Percentiles rank a stretch among this genome's conserved stretches.
These are phyloP conservation scores for Wallacemonas collosoma DNA, from an alignment of 208 protist species.

Conservation along the genomic window DNA sequence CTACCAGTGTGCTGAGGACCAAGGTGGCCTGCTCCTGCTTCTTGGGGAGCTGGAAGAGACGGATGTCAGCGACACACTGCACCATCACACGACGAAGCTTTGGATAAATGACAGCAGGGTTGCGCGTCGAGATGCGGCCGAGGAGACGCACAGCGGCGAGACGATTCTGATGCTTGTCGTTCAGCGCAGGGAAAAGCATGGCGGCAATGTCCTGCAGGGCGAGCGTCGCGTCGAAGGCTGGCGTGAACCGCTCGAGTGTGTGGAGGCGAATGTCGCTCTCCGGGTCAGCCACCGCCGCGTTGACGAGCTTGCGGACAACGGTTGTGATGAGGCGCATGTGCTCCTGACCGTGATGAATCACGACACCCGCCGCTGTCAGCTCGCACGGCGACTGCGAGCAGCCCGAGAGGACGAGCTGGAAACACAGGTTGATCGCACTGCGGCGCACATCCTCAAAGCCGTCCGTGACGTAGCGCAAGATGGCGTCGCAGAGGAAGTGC, in stretches of 20 bases:
- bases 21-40: constrained; percentile 78
- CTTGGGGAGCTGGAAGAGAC: constrained; percentile 77
- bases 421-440: constrained; percentile 85
- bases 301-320: constrained; percentile 76
- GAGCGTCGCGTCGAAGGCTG: constrained; percentile 74
- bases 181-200: constrained; percentile 74
- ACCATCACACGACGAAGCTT: constrained; percentile 86
- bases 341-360: constrained; percentile 81
- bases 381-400: constrained; percentile 77
- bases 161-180: constrained; percentile 89
- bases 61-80: constrained; percentile 83
- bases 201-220: constrained; percentile 76
- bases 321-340: constrained; percentile 83
- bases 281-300: constrained; percentile 84
- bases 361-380: constrained; percentile 58
- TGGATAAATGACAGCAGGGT: constrained; percentile 79
- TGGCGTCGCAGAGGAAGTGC: constrained; percentile 82
- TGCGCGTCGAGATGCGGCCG: constrained; percentile 77
- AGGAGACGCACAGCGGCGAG: constrained; percentile 78
- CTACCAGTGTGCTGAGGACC: constrained; percentile 77
- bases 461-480: constrained; percentile 78
- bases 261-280: constrained; percentile 90
- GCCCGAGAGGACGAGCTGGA: constrained; percentile 85
- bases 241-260: constrained; percentile 76
- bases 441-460: constrained; percentile 87